Evolutionary conservation across 441 rosid species (phyloP), one percentile per base, ranked within the genome.

Genomic region (Corymbia citriodora): DNA sequence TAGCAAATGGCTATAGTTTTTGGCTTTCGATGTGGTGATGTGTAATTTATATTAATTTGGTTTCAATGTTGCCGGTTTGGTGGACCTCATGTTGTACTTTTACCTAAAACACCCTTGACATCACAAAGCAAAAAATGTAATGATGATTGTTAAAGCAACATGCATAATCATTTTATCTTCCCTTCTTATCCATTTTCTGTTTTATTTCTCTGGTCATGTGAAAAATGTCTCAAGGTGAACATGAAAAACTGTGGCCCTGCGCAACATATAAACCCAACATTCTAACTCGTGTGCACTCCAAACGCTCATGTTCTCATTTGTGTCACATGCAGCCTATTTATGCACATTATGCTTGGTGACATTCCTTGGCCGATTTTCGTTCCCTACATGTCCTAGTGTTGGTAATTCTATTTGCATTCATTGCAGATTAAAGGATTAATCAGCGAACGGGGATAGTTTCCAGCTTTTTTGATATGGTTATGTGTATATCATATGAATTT

Each of bases 211-310:
- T 23, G 3, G 29, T 23, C 63, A 57, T 57, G 63, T 23, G 23
- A 3, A 57, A 57, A 57, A 57, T 57, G 63, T 57, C 63, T 4
- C 63, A 23, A 57, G 29, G 3, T 23, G 63, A 57, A 57, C 63
- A 57, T 57, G 0, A 0, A 57, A 57, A 57, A 57, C 3, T 57
- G 13, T 0, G 1, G 23, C 25, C 63, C 3, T 2, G 0, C 23
- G 29, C 10, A 57, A 23, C 29, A 57, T 21, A 57, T 57, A 6
- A 27, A 57, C 10, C 13, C 63, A 23, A 57, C 45, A 40, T 40
- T 55, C 61, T 27, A 55, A 55, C 61, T 55, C 9, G 61, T 7
- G 2, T 9, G 9, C 0, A 11, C 61, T 55, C 27, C 23, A 0
- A 55, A 19, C 2, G 61, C 61, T 55, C 25, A 19, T 19, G 27